phyloP scores from a whole-genome alignment of 805 yeast species.

The Cyberlindnera galapagoensis region DNA sequence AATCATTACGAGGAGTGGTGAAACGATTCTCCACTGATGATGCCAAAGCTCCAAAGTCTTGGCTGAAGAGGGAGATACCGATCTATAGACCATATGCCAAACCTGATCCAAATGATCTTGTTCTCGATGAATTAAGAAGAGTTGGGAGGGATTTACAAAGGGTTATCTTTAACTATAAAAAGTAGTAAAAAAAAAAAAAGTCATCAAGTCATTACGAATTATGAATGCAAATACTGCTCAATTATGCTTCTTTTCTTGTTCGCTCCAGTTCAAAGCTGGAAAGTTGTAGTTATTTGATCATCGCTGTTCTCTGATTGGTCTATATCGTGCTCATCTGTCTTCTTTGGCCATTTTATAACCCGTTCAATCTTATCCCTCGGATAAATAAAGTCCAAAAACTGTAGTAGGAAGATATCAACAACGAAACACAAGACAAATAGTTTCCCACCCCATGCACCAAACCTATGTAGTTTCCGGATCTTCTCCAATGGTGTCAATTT shows the following conservation, averaged over 20 bases:
- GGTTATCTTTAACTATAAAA: no score
- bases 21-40: conserved; percentile 4
- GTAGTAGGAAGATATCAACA: conserved; percentile 64
- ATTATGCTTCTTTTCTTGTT: no score
- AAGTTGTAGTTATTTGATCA: no score
- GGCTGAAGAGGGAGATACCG: conserved; percentile 11
- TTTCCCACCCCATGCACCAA: conserved; percentile 83
- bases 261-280: no score
- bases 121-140: conserved; percentile 15
- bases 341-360: conserved; percentile 74
- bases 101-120: no score
- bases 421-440: conserved; percentile 74
- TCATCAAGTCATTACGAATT: conserved; percentile 3
- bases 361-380: conserved; percentile 68
- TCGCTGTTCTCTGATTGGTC: not conserved
- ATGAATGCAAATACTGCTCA: no score
- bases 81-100: conserved; percentile 4
- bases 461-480: conserved; percentile 55
- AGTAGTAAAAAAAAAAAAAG: conserved; percentile 3
- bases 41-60: conserved; percentile 1
- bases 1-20: conserved; percentile 30
- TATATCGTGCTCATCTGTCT: no score
- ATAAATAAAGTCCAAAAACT: conserved; percentile 59
- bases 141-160: conserved; percentile 16
- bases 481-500: conserved; percentile 34